Evolutionary conservation across 805 yeast species (phyloP), one percentile per base, ranked within the genome.

Genomic region (Limtongia smithiae): DNA sequence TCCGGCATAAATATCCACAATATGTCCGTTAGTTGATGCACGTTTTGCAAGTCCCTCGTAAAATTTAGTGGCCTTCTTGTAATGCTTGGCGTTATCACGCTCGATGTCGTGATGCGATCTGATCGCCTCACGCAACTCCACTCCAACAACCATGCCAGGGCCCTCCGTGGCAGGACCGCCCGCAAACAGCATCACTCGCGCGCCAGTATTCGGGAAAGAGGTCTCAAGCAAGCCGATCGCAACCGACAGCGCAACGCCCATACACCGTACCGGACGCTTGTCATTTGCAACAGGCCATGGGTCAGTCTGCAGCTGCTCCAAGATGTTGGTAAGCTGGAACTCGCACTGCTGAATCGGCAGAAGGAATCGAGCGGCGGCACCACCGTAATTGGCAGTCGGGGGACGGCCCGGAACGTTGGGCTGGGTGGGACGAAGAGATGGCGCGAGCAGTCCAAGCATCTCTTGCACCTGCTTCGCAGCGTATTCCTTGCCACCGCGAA

Each of bases 41-140:
- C 82, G 83, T 37, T 79, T 76, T 33, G 94, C 84, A 40, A 90
- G 66, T 33, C 74, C 71, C 55, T 85, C 90, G 68, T 89, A 90
- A 64, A 80, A 89, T 67, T 86, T 83, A 60, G 77, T 78, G 8
- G 96, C 94, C 67, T 85, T 86, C 63, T 85, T 83, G 71, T 81
- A 86, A 66, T 89, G 95, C 64, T 83, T 83, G 48, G 96, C 95
- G 42, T 77, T 69, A 62, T 91, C 97, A 59, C 89, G 82, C 67
- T 93, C 97, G 59, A 93, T 86, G 67, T 93, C 98, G 63, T 85
- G 87, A 70, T 93, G 99, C 7, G 98, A 93, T 74, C 99, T 81
- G 61, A 93, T 85, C 41, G 98, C 96, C 69, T 93, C 98, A 66
- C 86, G 85, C 66, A 93, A 77, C 67, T 89, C 93, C 21, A 83